These are phyloP conservation scores for Suhomyces vadensis DNA, from an alignment of 805 yeast genomes.

Conservation along the genomic window DNA sequence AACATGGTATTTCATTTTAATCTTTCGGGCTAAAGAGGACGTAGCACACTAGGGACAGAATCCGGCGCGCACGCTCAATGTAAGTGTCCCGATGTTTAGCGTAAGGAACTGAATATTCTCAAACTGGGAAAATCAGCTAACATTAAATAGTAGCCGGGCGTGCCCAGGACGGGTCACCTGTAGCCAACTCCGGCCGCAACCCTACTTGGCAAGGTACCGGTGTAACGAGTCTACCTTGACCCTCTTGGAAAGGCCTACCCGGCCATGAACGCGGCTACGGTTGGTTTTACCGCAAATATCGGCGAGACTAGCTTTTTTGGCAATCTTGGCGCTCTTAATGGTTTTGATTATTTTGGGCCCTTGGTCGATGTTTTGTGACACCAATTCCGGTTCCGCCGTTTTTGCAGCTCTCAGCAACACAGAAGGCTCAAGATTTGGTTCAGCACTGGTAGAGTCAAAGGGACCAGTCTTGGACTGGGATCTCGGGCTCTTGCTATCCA, in stretches of 20 bases:
- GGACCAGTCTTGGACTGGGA: too few species aligned
- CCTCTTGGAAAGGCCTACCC: slow-evolving; percentile 31
- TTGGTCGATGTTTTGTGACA: too few species aligned
- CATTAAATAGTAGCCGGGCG: background rate
- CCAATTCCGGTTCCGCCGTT: background rate
- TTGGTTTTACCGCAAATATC: slow-evolving; percentile 13
- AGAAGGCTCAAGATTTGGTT: background rate
- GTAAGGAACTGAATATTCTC: background rate
- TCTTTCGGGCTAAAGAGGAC: slow-evolving; percentile 22
- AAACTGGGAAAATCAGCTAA: background rate
- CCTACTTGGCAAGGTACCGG: slow-evolving; percentile 3
- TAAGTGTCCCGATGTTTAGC: slow-evolving; percentile 13
- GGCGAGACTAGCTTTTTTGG: slow-evolving; percentile 12
- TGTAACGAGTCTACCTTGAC: slow-evolving; percentile 27
- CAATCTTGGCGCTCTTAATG: background rate
- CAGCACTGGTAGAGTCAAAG: too few species aligned
- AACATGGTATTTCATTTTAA: slow-evolving; percentile 12
- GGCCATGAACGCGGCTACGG: background rate
- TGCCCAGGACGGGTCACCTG: background rate
- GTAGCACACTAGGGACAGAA: slow-evolving; percentile 16
- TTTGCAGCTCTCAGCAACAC: slow-evolving; percentile 1
- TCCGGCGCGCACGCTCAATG: slow-evolving; percentile 20
- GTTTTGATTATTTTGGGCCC: background rate
- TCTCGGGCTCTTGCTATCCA: too few species aligned
- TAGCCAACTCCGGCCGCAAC: background rate